Percentiles rank a stretch among this genome's conserved stretches.
These are phyloP conservation scores for Ogataea parapolymorpha DNA, from an alignment of 805 yeast species.

Conservation along the genomic window DNA sequence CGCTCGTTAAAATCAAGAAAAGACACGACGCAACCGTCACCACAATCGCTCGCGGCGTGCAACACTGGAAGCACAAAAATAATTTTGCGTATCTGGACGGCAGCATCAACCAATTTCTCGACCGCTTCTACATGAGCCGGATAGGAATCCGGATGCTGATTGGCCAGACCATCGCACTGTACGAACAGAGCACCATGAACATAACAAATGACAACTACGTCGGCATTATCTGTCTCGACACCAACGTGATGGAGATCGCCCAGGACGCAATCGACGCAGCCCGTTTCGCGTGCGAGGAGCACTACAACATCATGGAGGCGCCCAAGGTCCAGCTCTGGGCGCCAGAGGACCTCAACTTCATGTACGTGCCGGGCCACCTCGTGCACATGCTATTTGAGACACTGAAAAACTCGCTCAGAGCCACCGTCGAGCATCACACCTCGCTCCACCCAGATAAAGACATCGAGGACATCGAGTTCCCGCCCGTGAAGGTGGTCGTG, in stretches of 20 bases:
- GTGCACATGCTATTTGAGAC: conserved; percentile 90
- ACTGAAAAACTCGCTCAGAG: conserved; percentile 79
- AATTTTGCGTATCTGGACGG: conserved; percentile 52
- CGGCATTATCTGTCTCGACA: conserved; percentile 83
- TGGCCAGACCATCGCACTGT: conserved; percentile 87
- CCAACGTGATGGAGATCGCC: conserved; percentile 79
- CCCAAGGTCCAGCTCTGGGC: conserved; percentile 80
- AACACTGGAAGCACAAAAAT: conserved; percentile 73
- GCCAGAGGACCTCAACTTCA: conserved; percentile 70
- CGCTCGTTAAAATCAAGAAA: conserved; percentile 67
- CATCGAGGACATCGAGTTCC: conserved; percentile 66
- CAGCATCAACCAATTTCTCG: conserved; percentile 76
- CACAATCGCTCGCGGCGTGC: conserved; percentile 88
- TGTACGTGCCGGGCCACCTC: conserved; percentile 92
- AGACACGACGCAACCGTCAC: conserved; percentile 93
- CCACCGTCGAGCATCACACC: conserved; percentile 80
- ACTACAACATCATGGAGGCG: conserved; percentile 82
- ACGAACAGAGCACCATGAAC: conserved; percentile 27
- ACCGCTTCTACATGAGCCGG: conserved; percentile 83
- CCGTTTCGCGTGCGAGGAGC: conserved; percentile 85
- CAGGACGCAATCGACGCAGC: conserved; percentile 90
- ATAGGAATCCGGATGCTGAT: conserved; percentile 91
- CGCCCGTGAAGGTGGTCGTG: conserved; percentile 82
- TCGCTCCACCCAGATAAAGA: conserved; percentile 47
- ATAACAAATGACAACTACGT: conserved; percentile 66